Evolutionary conservation across 2,329 filamentous ascomycete genomes (phyloP), one percentile per base, ranked within the genome.

Genomic region (Penicillium verrucosum): DNA sequence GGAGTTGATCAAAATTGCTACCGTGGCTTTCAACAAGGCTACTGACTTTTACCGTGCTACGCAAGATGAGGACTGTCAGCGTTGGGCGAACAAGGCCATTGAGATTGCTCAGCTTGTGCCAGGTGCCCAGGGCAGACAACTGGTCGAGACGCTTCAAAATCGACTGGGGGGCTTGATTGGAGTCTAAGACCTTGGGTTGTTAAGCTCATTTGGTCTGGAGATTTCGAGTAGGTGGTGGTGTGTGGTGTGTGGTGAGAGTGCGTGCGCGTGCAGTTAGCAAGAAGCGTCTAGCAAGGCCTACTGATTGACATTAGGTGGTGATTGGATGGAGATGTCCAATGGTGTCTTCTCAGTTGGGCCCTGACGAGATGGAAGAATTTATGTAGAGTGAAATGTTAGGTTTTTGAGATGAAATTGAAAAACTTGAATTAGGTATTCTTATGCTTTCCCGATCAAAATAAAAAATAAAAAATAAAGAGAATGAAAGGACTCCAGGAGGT

Each of bases 1-100:
- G 4, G 85, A 87, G 67, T 72, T 86, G 23, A 78, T 82, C 55
- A 85, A 82, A 80, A 73, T 87, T 6, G 81, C 82, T 6, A 79
- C 78, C 0, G 78, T 76, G 12, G 64, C 78, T 0, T 85, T 84
- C 66, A 87, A 86, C 59, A 76, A 75, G 23, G 81, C 80, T 0
- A 76, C 86, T 4, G 83, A 86, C 58, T 76, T 80, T 21, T 81
- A 81, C 55, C 55, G 68, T 7, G 57, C 62, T 1, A 67, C 65
- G 1, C 62, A 64, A 18, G 73, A 75, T 50, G 61, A 36, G 5
- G 64, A 68, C n/a, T 73, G 68, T 60, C 63, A 62, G 16, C 64
- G 67, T 12, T 77, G 75, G 75, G 75, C 66, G 2, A 57, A 62
- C 37, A 76, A 71, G 51, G 72, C 74, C 0, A 67, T 77, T 55